Base-by-base conservation (phyloP, 371 early-diverging fungal genomes). In the Mortierella sp. region DNA sequence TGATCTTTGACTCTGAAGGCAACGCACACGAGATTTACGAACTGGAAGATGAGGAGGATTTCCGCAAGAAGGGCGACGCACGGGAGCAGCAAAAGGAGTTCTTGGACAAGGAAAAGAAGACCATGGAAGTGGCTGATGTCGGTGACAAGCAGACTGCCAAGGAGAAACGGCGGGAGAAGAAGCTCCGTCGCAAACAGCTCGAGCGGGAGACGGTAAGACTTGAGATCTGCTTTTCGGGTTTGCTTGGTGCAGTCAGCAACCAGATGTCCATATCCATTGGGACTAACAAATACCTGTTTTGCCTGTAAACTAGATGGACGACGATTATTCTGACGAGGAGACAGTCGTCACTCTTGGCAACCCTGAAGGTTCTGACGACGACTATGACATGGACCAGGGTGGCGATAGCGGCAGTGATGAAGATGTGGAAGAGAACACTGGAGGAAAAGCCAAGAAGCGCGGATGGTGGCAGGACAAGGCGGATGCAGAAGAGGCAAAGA, bases 1-100 rank as follows among this genome's bases (percentile, higher is more conserved):
- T 94, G 19, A 69, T 95, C 49, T 98, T 96, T 80, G 96, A 96
- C 82, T 97, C 97, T 53, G 96, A 96, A 8, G 98, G 98, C 54
- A 86, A 86, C 80, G 85, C 92, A 13, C 87, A 91, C 55, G 85
- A 86, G 65, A 59, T 89, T 14, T 93, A 94, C 66, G 88, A 91
- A 71, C 79, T 98, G 57, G 87, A 93, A 78, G 85, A 88, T 53
- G 92, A 95, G 63, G 83, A 85, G 19, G 89, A 88, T 14, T 96
- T 96, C 85, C 88, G 87, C 54, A 80, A 88, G 63, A 86, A 86
- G 54, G 92, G 91, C 31, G 90, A 89, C 62, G 84, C 93, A 16
- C 81, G 82, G 39, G 61, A 71, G 13, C 88, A 90, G 54, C 86
- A 88, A 47, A 80, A 84, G 41, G 83, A 86, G 47, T 92, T 88